Percentiles rank a stretch among this genome's conserved stretches.
Conservation (phyloP, 306 rosid species). For the Citrullus amarus region DNA sequence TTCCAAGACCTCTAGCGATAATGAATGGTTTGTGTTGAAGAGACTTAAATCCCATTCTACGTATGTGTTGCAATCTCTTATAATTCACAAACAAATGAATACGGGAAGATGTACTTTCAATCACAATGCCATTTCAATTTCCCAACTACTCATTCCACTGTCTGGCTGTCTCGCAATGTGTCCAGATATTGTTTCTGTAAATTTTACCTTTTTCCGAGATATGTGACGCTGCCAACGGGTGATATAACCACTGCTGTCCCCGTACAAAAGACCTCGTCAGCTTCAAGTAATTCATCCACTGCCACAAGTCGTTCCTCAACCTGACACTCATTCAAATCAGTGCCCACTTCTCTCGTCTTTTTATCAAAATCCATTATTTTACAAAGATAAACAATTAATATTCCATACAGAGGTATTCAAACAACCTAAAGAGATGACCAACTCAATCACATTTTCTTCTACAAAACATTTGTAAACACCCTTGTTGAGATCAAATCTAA, state of each 20-base stretch:
- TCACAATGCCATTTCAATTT: neutral
- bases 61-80: neutral
- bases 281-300: constrained; percentile 82
- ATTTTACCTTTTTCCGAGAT: constrained; percentile 49
- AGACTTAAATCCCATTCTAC: neutral
- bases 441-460: neutral
- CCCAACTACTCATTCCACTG: constrained; percentile 2
- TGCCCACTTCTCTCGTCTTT: neutral
- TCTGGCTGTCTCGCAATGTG: neutral
- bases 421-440: neutral
- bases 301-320: constrained; percentile 85
- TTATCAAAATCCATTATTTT: neutral
- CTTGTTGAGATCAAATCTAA: neutral
- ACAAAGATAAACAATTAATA: neutral
- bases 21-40: neutral
- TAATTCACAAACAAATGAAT: neutral
- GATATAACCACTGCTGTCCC: constrained; percentile 98
- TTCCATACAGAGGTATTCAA: neutral
- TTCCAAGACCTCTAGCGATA: neutral
- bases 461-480: neutral
- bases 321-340: constrained; percentile 27
- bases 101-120: neutral
- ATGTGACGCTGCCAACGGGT: constrained; percentile 93
- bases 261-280: constrained; percentile 92
- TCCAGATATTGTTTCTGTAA: neutral